Evolutionary conservation across 192 early-diverging fungal genomes (phyloP), one percentile per base, ranked within the genome.

Genomic region (Jimgerdemannia lactiflua): DNA sequence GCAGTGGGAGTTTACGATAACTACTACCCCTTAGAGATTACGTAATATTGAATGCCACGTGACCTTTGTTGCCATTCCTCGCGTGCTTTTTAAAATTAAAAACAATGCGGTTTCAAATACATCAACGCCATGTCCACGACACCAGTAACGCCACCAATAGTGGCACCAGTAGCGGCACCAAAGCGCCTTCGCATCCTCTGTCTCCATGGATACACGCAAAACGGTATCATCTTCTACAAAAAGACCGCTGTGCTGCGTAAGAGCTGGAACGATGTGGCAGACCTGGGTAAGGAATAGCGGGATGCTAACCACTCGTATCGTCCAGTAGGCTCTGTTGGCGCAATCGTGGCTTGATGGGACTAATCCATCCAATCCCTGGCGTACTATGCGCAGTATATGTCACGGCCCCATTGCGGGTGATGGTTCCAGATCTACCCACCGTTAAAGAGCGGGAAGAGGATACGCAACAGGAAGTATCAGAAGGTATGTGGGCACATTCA

Each of bases 141-240:
- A n/a, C n/a, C n/a, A n/a, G n/a, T n/a, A n/a, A n/a, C n/a, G n/a
- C n/a, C n/a, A n/a, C n/a, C n/a, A n/a, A 54, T 54, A 11, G 49
- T 11, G 49, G 11, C 49, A 4, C 4, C 49, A 54, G 49, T 11
- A 54, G 11, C 49, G 4, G 49, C 49, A 54, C 11, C 49, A 11
- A 11, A 11, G 11, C 49, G 49, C 49, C 77, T 87, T 40, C 82
- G 84, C 54, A 88, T 88, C 39, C 82, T 88, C 43, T 86, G 85
- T 67, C 77, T 88, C 4, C 87, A 88, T 63, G 87, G 87, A 3
- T 85, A 87, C 73, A 81, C 82, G 44, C 87, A 88, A 75, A 86
- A 88, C 54, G 82, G 77, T 1, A 54, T 77, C 3, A 76, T 82
- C 3, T 88, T 88, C 74, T 75, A 81, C 17, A 88, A 88, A 65